Evolutionary conservation across 1,139 yeast genomes (phyloP).

Genomic region (Kodamaea plutei): DNA sequence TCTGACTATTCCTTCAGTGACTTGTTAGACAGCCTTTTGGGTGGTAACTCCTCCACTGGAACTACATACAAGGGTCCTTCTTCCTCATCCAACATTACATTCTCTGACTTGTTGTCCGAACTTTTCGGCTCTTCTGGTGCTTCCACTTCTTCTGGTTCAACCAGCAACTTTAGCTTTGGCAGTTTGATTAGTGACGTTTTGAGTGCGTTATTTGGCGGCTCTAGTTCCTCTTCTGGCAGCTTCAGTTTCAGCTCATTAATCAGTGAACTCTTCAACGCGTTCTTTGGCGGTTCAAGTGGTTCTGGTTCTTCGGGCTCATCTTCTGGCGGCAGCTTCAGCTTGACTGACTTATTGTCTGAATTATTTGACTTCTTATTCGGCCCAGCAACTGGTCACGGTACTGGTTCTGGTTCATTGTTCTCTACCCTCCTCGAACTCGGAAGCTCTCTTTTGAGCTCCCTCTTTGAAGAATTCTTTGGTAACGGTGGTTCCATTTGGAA

Average conservation of each 20-base stretch:
- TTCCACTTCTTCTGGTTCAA: slow-evolving; percentile 13
- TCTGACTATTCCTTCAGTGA: slow-evolving; percentile 10
- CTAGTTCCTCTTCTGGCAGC: slow-evolving; percentile 8
- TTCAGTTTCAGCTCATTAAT: slow-evolving; percentile 9
- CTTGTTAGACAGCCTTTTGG: slow-evolving; percentile 8
- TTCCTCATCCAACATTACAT: slow-evolving; percentile 1
- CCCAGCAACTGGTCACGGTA: slow-evolving; percentile 3
- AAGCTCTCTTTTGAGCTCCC: slow-evolving; percentile 6
- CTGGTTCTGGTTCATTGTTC: slow-evolving; percentile 12
- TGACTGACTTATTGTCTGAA: slow-evolving; percentile 9
- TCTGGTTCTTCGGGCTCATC: slow-evolving; percentile 12
- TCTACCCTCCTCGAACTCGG: slow-evolving; percentile 17
- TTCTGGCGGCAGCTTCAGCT: slow-evolving; percentile 3
- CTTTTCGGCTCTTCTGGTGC: slow-evolving; percentile 10
- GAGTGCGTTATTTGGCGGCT: slow-evolving; percentile 12
- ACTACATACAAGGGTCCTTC: slow-evolving; percentile 13
- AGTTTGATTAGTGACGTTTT: slow-evolving; percentile 11
- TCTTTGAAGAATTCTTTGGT: slow-evolving; percentile 9
- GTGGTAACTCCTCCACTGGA: slow-evolving; percentile 12
- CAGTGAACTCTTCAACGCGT: slow-evolving; percentile 10
- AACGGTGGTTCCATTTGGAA: slow-evolving; percentile 5
- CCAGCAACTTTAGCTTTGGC: slow-evolving; percentile 7
- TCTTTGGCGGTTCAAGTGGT: slow-evolving; percentile 12
- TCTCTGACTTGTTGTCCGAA: slow-evolving; percentile 8
- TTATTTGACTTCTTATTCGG: slow-evolving; percentile 12